These are phyloP conservation scores for Starmerella asiatica DNA, from an alignment of 805 yeast species.

Conservation along the genomic window DNA sequence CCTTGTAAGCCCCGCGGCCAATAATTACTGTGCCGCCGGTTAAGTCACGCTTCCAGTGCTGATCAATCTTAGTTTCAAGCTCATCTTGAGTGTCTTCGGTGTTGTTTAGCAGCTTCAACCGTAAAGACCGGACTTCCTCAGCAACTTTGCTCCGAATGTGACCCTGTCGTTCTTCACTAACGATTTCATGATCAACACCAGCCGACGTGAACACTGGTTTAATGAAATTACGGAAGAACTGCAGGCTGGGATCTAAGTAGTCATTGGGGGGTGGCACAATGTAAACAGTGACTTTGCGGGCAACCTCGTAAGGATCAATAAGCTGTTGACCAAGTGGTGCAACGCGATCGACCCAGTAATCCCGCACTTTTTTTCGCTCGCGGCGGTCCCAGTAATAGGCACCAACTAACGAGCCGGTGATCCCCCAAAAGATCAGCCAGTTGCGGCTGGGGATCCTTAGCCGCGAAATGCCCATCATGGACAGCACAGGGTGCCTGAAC, in stretches of 20 bases:
- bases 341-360: constrained; percentile 51
- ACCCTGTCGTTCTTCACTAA: constrained; percentile 78
- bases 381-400: constrained; percentile 66
- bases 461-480: constrained; percentile 72
- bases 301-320: constrained; percentile 36
- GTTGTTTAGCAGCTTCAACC: constrained; percentile 31
- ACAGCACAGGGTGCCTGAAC: constrained; percentile 52
- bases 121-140: constrained; percentile 56
- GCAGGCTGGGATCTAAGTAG: constrained; percentile 58
- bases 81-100: constrained; percentile 20
- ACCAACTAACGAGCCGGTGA: constrained; percentile 53
- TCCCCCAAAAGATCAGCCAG: constrained; percentile 82
- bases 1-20: constrained; percentile 94
- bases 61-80: constrained; percentile 24
- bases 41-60: constrained; percentile 31
- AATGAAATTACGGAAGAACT: constrained; percentile 60
- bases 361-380: constrained; percentile 53
- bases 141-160: constrained; percentile 74
- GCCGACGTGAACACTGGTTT: constrained; percentile 78
- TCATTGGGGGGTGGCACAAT: constrained; percentile 97
- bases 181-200: constrained; percentile 63
- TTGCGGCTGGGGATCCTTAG: constrained; percentile 75
- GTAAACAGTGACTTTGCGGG: constrained; percentile 68
- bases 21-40: constrained; percentile 80
- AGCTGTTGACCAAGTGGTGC: constrained; percentile 39